Conservation (phyloP, 2,329 filamentous ascomycete species). For the Aspergillus awamori region DNA sequence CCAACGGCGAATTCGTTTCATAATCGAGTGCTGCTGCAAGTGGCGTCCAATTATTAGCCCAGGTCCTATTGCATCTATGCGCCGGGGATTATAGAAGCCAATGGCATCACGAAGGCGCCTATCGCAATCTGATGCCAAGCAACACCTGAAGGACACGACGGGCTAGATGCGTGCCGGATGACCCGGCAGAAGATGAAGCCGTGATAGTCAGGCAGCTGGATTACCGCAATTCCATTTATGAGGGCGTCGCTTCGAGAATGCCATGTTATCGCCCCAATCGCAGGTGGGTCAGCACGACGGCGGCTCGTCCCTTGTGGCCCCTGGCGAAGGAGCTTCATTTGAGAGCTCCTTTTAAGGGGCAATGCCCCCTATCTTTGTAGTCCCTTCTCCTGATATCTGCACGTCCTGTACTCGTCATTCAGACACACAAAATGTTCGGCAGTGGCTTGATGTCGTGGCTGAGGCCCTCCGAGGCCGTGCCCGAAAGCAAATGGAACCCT, state of each 20-base stretch:
- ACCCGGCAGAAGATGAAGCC: background rate
- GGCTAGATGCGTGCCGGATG: background rate
- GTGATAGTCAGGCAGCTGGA: background rate
- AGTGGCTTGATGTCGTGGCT: conserved; percentile 2
- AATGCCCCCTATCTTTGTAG: background rate
- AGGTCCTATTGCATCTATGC: background rate
- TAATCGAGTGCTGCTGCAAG: background rate
- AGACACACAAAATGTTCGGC: background rate
- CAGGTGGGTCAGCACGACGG: background rate
- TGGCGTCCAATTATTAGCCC: background rate
- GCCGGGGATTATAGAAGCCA: background rate
- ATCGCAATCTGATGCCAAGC: background rate
- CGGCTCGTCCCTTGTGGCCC: background rate
- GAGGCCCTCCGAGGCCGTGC: background rate
- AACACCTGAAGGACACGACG: background rate
- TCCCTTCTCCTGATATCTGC: background rate
- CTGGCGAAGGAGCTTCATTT: background rate
- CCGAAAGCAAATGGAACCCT: conserved; percentile 22
- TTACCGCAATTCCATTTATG: background rate
- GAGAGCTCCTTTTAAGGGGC: background rate
- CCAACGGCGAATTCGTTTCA: background rate
- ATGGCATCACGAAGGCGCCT: background rate
- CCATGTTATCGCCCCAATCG: background rate
- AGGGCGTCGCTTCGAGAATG: background rate
- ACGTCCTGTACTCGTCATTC: background rate